Evolutionary conservation across 805 yeast species (phyloP), one percentile per base, ranked within the genome.

Genomic region (Yamadazyma takamatsuzukensis): DNA sequence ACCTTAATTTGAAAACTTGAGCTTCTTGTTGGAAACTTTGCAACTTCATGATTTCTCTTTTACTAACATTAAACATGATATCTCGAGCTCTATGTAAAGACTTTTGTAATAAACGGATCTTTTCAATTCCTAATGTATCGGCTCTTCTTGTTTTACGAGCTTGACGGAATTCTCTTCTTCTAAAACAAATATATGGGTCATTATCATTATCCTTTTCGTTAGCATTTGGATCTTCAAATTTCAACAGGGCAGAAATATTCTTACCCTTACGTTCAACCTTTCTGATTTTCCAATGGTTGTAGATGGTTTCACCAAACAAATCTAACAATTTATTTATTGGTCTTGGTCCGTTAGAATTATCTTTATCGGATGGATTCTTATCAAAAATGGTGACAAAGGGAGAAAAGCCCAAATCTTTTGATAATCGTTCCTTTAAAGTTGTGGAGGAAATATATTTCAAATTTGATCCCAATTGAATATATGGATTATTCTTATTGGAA

Each of bases 81-180:
- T 74, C 78, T 42, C 80, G 72, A 1, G 96, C 94, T 30, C 79
- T 72, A 41, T 76, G 81, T 62, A 93, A 68, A 39, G 93, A 95
- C 39, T 72, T 72, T 41, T 83, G 85, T 19, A 93, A 64, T 36
- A 74, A 55, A 15, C 93, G 72, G 30, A 93, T 67, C 43, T 89
- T 76, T 56, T 89, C 97, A 10, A 88, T 81, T 45, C 93, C 87
- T 47, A 87, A 84, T 21, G 84, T 75, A 62, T 93, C 98, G 0
- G 96, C 85, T 43, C 97, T 77, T 57, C 98, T 78, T 0, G 98
- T 93, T 57, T 93, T 93, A 57, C 98, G 82, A 18, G 94, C 93
- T 53, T 85, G 97, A 44, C 98, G 78, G 44, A 87, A 82, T 52
- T 89, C 97, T 57, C 98, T 82, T 45, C 96, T 79, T 50, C 98